Evolutionary conservation across 2,329 filamentous ascomycete genomes (phyloP), one percentile per base, ranked within the genome.

Genomic region (Plectosphaerella sp.): DNA sequence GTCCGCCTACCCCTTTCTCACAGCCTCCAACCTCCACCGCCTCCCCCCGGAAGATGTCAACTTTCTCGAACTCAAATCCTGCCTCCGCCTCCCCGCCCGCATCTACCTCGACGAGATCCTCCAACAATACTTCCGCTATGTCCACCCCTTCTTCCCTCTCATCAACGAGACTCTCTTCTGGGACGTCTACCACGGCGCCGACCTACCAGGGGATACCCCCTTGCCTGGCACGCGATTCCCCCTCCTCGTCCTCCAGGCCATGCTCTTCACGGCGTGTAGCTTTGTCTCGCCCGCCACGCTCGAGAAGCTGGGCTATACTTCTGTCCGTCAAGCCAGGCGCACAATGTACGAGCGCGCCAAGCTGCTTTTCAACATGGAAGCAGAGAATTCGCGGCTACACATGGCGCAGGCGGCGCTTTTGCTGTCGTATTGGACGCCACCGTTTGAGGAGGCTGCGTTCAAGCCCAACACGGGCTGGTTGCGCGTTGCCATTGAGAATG

Each of bases 1-100:
- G 36, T 48, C 46, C 16, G 46, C 46, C 35, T 48, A 48, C 35
- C 46, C 46, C 5, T 48, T 48, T 10, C 33, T 48, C 18, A 48
- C 46, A 37, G 46, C 35, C 11, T 36, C 35, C 6, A 37, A 14
- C 16, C 33, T 39, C 37, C 15, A 39, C 14, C 14, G 16, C 14
- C 37, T 39, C 3, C 37, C 37, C 5, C 37, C 37, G 2, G 37
- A 39, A 18, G 37, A 39, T 12, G 16, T 39, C 16, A 39, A 39
- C 37, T 39, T n/a, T 12, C 37, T 39, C 15, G 37, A 39, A 7
- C 15, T 39, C 15, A 39, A 39, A 8, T 12, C 10, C 37, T 39
- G 37, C 8, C 37, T 39, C 15, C 37, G 37, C 3, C 15, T 39
- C 14, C 37, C 37, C 37, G 10, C 37, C 5, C 37, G 37, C 14